Conservation (phyloP, 768 basidiomycete species). For the Boletus patriciae region DNA sequence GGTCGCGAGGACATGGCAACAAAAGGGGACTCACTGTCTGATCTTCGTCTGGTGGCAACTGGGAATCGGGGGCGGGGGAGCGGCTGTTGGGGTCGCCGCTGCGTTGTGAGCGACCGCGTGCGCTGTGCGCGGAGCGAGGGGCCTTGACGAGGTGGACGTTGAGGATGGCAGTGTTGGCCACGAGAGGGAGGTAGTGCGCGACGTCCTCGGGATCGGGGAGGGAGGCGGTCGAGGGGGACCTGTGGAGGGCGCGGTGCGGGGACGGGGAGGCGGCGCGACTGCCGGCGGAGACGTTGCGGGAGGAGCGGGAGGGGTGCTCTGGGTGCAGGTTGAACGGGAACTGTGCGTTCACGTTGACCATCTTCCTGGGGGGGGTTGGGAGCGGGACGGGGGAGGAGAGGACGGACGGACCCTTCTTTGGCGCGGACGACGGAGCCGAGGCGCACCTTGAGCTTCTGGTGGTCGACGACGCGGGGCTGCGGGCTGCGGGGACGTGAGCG, state of each 20-base stretch:
- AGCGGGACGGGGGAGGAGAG: not conserved
- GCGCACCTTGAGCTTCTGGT: conserved; percentile 50
- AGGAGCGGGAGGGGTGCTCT: conserved; percentile 19
- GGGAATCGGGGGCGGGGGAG: not conserved
- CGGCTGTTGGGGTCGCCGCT: conserved; percentile 12
- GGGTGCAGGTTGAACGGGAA: conserved; percentile 60
- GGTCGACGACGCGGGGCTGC: conserved; percentile 42
- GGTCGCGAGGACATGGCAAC: not conserved
- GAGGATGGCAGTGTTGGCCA: conserved; percentile 9
- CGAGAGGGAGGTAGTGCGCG: conserved; percentile 7
- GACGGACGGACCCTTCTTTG: conserved; percentile 54
- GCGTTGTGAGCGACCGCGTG: conserved; percentile 27
- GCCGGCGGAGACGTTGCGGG: conserved; percentile 35
- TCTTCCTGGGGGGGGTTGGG: conserved; percentile 46
- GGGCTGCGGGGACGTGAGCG: conserved; percentile 17
- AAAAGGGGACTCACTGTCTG: conserved; percentile 16
- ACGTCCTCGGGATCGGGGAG: conserved; percentile 22
- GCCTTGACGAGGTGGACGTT: conserved; percentile 29
- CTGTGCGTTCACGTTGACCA: conserved; percentile 65
- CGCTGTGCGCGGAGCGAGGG: conserved; percentile 1
- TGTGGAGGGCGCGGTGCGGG: conserved; percentile 20
- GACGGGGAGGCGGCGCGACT: conserved; percentile 25
- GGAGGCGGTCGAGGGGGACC: conserved; percentile 24
- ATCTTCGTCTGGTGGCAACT: not conserved
- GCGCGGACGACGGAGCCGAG: conserved; percentile 56